Conservation (phyloP, 2,329 filamentous ascomycete genomes). For the Calycina herbarum region DNA sequence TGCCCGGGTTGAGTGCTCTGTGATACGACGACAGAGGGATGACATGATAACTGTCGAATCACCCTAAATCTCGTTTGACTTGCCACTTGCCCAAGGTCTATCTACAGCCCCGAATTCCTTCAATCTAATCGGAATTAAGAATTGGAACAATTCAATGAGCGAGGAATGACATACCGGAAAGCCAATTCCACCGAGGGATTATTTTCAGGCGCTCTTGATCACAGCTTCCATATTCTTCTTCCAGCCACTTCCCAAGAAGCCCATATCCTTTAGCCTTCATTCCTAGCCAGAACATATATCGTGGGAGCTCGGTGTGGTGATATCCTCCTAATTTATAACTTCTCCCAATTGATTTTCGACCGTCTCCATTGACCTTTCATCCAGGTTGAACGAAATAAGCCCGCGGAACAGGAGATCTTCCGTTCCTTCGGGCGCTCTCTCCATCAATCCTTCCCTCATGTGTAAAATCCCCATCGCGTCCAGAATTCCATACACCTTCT, state of each 20-base stretch:
- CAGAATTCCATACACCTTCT: not conserved
- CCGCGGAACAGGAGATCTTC: not conserved
- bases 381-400: not conserved
- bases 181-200: not conserved
- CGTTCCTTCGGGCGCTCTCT: not conserved
- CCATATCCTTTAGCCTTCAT: not conserved
- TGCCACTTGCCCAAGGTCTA: too few relatives aligned
- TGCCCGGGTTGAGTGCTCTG: too few relatives aligned
- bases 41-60: too few relatives aligned
- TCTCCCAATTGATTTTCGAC: not conserved
- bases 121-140: not conserved
- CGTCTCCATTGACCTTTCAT: not conserved
- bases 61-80: too few relatives aligned
- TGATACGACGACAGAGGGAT: too few relatives aligned
- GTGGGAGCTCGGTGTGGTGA: not conserved
- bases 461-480: not conserved
- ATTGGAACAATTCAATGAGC: too few relatives aligned
- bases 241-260: not conserved
- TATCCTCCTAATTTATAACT: not conserved
- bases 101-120: not conserved
- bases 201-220: not conserved
- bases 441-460: not conserved
- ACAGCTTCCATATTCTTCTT: not conserved
- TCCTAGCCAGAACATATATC: not conserved
- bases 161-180: not conserved